Conservation (phyloP, 345 rosid genomes). For the Draba incana region DNA sequence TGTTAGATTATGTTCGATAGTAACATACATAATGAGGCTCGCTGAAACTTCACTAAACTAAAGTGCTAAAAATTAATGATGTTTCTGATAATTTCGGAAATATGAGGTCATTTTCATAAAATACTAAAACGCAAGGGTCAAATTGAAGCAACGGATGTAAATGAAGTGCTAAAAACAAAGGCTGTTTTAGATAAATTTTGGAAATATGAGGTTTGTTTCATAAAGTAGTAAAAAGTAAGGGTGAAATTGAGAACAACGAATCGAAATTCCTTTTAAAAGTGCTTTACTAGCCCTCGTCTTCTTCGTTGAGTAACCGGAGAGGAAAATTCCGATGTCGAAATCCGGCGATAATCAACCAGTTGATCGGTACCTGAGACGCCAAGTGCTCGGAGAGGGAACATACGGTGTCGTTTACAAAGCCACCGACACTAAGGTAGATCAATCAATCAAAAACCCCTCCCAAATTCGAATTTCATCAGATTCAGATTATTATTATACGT, state of each 20-base stretch:
- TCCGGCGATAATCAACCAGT: slow-evolving; percentile 48
- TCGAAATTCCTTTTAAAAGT: not conserved
- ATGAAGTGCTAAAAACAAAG: not conserved
- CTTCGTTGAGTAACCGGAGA: not conserved
- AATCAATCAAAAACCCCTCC: not conserved
- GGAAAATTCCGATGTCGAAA: slow-evolving; percentile 30
- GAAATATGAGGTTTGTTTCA: not conserved
- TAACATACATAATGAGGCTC: too few species aligned
- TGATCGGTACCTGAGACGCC: slow-evolving; percentile 59
- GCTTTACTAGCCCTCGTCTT: slow-evolving; percentile 2
- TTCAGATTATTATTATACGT: not conserved
- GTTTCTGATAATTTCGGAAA: not conserved
- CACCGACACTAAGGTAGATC: slow-evolving; percentile 52
- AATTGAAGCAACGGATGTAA: too few species aligned
- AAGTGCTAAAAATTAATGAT: too few species aligned
- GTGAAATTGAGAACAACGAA: not conserved
- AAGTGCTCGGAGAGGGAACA: slow-evolving; percentile 63
- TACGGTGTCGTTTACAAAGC: slow-evolving; percentile 71
- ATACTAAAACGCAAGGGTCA: too few species aligned
- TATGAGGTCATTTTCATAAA: too few species aligned
- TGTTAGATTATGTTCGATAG: not conserved
- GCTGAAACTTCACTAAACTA: too few species aligned
- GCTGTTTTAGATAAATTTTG: not conserved
- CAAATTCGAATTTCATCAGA: not conserved
- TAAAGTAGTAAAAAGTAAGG: not conserved